phyloP scores from a whole-genome alignment of 805 yeast genomes.

The Zygosaccharomyces pseudorouxii region DNA sequence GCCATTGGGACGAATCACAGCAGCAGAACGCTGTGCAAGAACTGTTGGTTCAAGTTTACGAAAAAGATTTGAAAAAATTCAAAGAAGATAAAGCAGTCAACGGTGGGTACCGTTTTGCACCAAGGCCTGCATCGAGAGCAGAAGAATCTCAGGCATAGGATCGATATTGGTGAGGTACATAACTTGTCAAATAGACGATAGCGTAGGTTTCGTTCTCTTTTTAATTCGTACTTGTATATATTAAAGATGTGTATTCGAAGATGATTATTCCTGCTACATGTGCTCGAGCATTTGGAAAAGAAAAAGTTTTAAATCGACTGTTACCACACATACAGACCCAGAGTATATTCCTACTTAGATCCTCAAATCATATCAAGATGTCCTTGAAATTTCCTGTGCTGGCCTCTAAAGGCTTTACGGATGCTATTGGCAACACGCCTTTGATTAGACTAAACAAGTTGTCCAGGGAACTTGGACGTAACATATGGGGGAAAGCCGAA shows the following conservation, averaged over 20 bases:
- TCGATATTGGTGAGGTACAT: not conserved
- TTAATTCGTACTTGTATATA: not conserved
- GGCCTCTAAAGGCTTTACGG: slow-evolving; percentile 63
- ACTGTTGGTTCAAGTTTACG: slow-evolving; percentile 8
- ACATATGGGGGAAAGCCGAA: slow-evolving; percentile 86
- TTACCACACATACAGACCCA: not conserved
- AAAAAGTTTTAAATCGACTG: not conserved
- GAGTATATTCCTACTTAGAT: not conserved
- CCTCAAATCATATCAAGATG: not conserved
- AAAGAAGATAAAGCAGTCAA: not conserved
- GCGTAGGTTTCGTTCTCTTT: not conserved
- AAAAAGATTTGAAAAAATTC: slow-evolving; percentile 1
- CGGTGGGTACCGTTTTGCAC: slow-evolving; percentile 1
- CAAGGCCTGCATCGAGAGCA: slow-evolving; percentile 10
- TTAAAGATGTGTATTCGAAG: not conserved
- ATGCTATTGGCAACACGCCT: slow-evolving; percentile 93
- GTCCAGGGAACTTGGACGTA: slow-evolving; percentile 57
- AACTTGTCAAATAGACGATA: not conserved
- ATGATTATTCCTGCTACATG: not conserved
- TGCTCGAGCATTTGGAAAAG: not conserved
- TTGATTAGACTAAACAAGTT: slow-evolving; percentile 56
- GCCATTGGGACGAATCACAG: slow-evolving; percentile 12
- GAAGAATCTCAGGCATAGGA: not conserved
- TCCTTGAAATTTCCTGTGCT: slow-evolving; percentile 47
- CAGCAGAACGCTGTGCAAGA: slow-evolving; percentile 8